Base-by-base conservation (phyloP, 306 rosid genomes). In the Prunus mira region DNA sequence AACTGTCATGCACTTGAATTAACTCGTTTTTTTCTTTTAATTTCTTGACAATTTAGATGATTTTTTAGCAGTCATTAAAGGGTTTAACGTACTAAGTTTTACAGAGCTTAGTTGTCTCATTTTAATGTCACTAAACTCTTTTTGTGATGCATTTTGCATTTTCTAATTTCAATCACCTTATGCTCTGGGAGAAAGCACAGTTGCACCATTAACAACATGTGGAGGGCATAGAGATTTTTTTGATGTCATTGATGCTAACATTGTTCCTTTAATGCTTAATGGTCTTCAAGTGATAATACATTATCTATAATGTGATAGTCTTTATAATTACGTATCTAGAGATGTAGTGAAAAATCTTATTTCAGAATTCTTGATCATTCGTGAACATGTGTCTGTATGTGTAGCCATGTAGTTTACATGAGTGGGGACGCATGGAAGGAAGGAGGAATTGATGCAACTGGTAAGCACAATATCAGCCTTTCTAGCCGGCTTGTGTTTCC, bases 371-470 rank as follows among this genome's bases (percentile, higher is more conserved):
- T 79, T 90, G 78, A 88, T 78, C 20, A 6, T 81, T 76, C 45
- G 46, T 79, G 58, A 58, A 30, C 32, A 32, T 61, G 4, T 72
- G 54, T 58, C 41, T 45, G 67, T 56, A 17, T 79, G 51, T 86
- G 75, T 82, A 94, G 98, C 91, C 98, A 96, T 86, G 87, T 93
- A 69, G 91, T 82, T 87, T 96, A 96, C 88, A 96, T 96, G 99
- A 96, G 99, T 76, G 99, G 99, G 58, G 99, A 96, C 65, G 96
- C 97, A 74, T 96, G 99, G 99, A 96, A 96, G 82, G 99, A 91
- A 83, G 99, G 99, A 69, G 99, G 99, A 62, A 96, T 96, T 60
- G 99, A 96, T 87, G 96, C 90, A 80, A 96, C 99, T 67, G 99
- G 99, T 96, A 76, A 91, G 91, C 34, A 72, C 57, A 19, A 17